Base-by-base conservation (phyloP, 139 green algal genomes). In the Micractinium conductrix region DNA sequence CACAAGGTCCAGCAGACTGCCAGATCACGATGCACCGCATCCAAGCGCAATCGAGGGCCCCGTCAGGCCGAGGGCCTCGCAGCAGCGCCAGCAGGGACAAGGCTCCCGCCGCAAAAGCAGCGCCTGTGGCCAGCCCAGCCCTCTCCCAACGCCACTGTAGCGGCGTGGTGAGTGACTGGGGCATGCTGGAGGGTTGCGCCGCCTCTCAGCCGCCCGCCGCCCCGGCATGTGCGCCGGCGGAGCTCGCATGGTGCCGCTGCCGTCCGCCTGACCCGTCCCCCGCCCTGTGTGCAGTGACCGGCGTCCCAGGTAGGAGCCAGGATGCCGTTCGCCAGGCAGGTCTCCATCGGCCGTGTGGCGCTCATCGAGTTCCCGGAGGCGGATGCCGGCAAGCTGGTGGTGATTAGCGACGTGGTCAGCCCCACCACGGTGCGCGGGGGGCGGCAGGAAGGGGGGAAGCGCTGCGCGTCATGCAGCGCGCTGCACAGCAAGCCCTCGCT, bases 331-430 rank as follows among this genome's bases (percentile, higher is more conserved):
- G 93, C 92, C 87, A 87, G 95, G 65, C 95, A 95, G 80, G 94
- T 99, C 37, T 96, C 99, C 90, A 95, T 99, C 82, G 97, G 97
- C 84, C 96, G 97, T 40, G 95, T 99, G 71, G 94, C 93, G 83
- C 87, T 99, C 71, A 84, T 99, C 67, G 98, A 97, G 72, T 92
- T 84, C 37, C 76, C 76, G 35, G 91, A 90, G 21, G 74, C 85
- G 69, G 89, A 94, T 75, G 85, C 91, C 60, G 91, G 91, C 83
- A 92, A 94, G 78, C 76, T 94, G 63, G 79, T 94, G 38, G 91
- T 91, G 78, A 93, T 91, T 62, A 89, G 88, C 74, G 91, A 94
- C 53, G 82, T 93, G 26, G 87, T 99, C 33, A 96, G 99, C 91
- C 92, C 97, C 78, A 98, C 98, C 92, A 93, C 96, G 91, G 97